Conservation (phyloP, 1,284 basidiomycete species). For the Porodaedalea pini region DNA sequence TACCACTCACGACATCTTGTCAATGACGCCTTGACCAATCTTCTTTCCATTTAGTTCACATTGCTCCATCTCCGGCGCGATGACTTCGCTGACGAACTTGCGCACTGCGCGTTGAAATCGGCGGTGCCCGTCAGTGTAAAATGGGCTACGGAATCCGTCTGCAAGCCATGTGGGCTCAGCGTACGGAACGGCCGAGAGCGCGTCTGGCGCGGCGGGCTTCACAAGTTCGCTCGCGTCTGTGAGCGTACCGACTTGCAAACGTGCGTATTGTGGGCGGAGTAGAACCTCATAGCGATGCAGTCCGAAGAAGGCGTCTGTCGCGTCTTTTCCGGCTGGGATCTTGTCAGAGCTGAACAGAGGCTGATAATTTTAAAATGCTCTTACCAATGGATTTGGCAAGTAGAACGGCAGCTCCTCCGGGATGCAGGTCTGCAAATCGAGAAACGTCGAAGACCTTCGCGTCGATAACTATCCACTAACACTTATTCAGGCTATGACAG, state of each 20-base stretch:
- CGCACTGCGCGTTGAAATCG: slow-evolving; percentile 64
- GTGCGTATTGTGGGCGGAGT: slow-evolving; percentile 73
- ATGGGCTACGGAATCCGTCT: slow-evolving; percentile 78
- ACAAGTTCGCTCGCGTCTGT: slow-evolving; percentile 64
- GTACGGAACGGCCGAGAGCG: slow-evolving; percentile 78
- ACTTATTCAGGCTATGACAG: not conserved
- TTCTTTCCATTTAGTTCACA: slow-evolving; percentile 81
- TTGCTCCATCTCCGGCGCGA: slow-evolving; percentile 59
- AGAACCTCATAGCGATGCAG: slow-evolving; percentile 88
- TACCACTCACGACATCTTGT: slow-evolving; percentile 59
- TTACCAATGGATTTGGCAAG: slow-evolving; percentile 37
- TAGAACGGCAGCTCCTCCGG: slow-evolving; percentile 62
- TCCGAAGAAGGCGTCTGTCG: slow-evolving; percentile 88
- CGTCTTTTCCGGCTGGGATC: slow-evolving; percentile 66
- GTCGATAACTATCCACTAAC: slow-evolving; percentile 64
- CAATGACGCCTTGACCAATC: slow-evolving; percentile 70
- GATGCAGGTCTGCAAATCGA: slow-evolving; percentile 62
- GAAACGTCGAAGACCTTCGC: slow-evolving; percentile 64
- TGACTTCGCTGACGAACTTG: slow-evolving; percentile 60
- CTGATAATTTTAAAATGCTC: slow-evolving; percentile 11
- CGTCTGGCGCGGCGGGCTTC: slow-evolving; percentile 58
- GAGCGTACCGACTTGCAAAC: slow-evolving; percentile 79
- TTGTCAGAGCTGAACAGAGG: not conserved
- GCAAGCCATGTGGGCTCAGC: slow-evolving; percentile 87
- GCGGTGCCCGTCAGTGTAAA: slow-evolving; percentile 74